phyloP scores from a whole-genome alignment of 1,284 basidiomycete genomes.

The Pholiota adiposa region DNA sequence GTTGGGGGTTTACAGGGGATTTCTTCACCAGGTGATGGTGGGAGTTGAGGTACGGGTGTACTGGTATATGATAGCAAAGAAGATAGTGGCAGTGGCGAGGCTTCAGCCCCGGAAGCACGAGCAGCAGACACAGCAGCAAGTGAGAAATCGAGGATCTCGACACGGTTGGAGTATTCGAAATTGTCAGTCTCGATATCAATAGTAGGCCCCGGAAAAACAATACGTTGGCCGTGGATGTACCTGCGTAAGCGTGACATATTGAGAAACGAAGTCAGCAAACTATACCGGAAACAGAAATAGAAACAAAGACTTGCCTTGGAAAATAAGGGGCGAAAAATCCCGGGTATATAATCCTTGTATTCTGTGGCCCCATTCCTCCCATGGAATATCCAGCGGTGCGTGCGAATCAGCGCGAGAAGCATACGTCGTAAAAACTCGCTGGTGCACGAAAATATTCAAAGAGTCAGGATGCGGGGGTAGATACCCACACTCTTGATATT shows the following conservation, averaged over 20 bases:
- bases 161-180: neutral
- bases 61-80: neutral
- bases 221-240: neutral
- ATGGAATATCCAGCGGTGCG: neutral
- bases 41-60: neutral
- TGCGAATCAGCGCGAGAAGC: neutral
- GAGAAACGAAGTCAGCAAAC: neutral
- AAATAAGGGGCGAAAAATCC: neutral
- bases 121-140: neutral
- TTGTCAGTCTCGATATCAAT: neutral
- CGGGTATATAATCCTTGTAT: neutral
- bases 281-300: neutral
- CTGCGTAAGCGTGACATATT: neutral
- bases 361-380: neutral
- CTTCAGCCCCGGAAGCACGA: no score
- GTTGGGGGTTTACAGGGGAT: no score
- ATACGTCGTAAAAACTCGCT: neutral
- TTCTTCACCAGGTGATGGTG: neutral
- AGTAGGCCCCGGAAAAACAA: neutral
- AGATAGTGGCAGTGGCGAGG: no score
- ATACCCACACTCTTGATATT: no score
- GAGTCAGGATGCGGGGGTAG: neutral
- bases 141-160: neutral
- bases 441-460: neutral
- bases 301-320: neutral